phyloP scores from a whole-genome alignment of 2,329 filamentous ascomycete species.

The Alternaria viburni region DNA sequence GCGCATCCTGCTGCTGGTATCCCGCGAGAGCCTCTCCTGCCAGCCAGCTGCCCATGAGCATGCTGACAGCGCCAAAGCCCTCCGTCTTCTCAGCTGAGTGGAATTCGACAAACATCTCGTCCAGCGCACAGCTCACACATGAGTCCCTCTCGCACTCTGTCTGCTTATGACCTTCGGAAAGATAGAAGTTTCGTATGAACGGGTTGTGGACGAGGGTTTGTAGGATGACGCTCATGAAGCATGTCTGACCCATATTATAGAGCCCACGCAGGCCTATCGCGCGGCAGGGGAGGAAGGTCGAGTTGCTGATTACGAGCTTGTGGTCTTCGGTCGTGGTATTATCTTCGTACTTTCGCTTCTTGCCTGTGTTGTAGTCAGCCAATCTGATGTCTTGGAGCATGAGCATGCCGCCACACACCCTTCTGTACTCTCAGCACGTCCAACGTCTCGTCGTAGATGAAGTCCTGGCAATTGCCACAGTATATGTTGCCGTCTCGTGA shows the following conservation, averaged over 20 bases:
- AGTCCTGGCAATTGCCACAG: slow-evolving; percentile 82
- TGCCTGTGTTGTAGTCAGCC: slow-evolving; percentile 50
- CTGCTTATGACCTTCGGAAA: slow-evolving; percentile 85
- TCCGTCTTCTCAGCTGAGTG: slow-evolving; percentile 79
- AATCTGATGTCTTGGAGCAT: not conserved
- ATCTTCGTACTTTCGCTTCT: slow-evolving; percentile 80
- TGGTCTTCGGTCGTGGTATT: slow-evolving; percentile 68
- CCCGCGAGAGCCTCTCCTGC: slow-evolving; percentile 74
- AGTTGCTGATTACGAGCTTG: slow-evolving; percentile 78
- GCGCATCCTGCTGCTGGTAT: slow-evolving; percentile 94
- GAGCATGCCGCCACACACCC: slow-evolving; percentile 54
- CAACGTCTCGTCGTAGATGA: slow-evolving; percentile 81
- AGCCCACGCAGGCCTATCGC: slow-evolving; percentile 89
- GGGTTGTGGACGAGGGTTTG: slow-evolving; percentile 95
- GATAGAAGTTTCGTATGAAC: slow-evolving; percentile 87
- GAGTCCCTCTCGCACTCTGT: slow-evolving; percentile 69
- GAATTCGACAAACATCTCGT: slow-evolving; percentile 69
- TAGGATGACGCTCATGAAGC: slow-evolving; percentile 95
- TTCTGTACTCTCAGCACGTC: slow-evolving; percentile 77
- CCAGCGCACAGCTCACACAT: slow-evolving; percentile 66
- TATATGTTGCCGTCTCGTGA: slow-evolving; percentile 76
- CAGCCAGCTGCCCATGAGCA: slow-evolving; percentile 89
- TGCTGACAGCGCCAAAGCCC: slow-evolving; percentile 87
- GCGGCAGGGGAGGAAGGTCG: slow-evolving; percentile 78
- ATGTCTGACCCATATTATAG: slow-evolving; percentile 98